Conservation (phyloP, 805 yeast species). For the Cyberlindnera lachancei region DNA sequence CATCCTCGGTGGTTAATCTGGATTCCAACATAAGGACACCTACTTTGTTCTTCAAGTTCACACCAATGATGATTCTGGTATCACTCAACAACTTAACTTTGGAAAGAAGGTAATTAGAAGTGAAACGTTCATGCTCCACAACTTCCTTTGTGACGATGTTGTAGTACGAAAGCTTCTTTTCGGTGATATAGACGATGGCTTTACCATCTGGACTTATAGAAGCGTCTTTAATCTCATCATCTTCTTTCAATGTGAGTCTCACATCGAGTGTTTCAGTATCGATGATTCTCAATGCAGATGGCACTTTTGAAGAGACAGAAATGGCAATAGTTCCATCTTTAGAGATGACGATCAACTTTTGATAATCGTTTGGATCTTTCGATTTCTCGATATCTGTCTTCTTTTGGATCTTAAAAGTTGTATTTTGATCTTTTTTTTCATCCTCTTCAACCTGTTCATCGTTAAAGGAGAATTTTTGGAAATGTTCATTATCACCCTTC, state of each 20-base stretch:
- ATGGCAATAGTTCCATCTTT: constrained; percentile 58
- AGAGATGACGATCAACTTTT: constrained; percentile 51
- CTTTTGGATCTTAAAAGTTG: constrained; percentile 50
- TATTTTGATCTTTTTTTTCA: constrained; percentile 29
- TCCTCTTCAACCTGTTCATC: constrained; percentile 1
- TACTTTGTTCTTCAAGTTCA: constrained; percentile 31
- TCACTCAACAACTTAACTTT: constrained; percentile 36
- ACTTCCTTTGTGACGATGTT: constrained; percentile 9
- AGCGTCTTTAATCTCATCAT: constrained; percentile 52
- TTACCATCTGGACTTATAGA: constrained; percentile 62
- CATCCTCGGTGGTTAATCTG: constrained; percentile 11
- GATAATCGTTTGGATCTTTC: constrained; percentile 44
- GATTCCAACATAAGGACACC: constrained; percentile 32
- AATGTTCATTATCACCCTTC: constrained; percentile 57
- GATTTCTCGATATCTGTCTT: constrained; percentile 50
- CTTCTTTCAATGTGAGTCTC: constrained; percentile 40
- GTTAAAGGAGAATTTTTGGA: constrained; percentile 46
- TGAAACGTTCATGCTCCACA: constrained; percentile 11
- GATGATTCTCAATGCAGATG: constrained; percentile 53
- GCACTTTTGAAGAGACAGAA: constrained; percentile 58
- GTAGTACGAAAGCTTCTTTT: constrained; percentile 30
- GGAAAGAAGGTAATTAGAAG: constrained; percentile 25
- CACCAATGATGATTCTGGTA: constrained; percentile 33
- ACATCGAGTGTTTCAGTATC: constrained; percentile 48
- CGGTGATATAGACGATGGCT: constrained; percentile 56